Conservation (phyloP, 306 rosid species). For the Cicer yamashitae region DNA sequence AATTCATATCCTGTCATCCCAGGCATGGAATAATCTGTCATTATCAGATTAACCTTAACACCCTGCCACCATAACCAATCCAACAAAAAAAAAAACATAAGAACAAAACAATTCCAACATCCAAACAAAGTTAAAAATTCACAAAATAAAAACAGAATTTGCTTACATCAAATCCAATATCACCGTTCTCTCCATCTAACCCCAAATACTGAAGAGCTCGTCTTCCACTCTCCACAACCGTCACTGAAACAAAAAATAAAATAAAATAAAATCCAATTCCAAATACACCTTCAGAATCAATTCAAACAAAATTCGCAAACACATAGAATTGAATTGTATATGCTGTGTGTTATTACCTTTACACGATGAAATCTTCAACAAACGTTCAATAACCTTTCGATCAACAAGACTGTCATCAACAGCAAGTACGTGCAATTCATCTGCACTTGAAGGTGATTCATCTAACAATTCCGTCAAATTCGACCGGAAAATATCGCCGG, state of each 20-base stretch:
- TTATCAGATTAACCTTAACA: slow-evolving; percentile 85
- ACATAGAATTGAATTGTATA: neutral
- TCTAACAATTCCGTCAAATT: slow-evolving; percentile 49
- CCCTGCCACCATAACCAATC: slow-evolving; percentile 57
- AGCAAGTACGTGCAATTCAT: slow-evolving; percentile 81
- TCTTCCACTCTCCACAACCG: slow-evolving; percentile 91
- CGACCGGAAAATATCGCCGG: slow-evolving; percentile 52
- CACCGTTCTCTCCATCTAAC: slow-evolving; percentile 71
- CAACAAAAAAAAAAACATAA: slow-evolving; percentile 41
- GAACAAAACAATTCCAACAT: neutral
- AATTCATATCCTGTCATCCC: slow-evolving; percentile 98
- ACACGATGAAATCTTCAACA: slow-evolving; percentile 80
- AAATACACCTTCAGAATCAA: slow-evolving; percentile 30
- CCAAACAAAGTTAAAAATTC: neutral
- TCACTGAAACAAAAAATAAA: slow-evolving; percentile 63
- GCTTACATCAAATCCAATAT: slow-evolving; percentile 78
- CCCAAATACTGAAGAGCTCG: slow-evolving; percentile 94
- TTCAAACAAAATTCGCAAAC: neutral
- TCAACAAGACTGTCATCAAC: slow-evolving; percentile 90
- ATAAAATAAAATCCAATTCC: slow-evolving; percentile 8
- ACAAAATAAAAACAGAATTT: neutral
- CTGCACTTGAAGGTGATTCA: slow-evolving; percentile 39
- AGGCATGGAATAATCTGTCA: slow-evolving; percentile 98
- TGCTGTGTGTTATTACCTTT: slow-evolving; percentile 59
- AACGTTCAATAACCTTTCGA: slow-evolving; percentile 79